These are phyloP conservation scores for Clavariopsis aquatica DNA, from an alignment of 495 filamentous ascomycete genomes.

Conservation along the genomic window DNA sequence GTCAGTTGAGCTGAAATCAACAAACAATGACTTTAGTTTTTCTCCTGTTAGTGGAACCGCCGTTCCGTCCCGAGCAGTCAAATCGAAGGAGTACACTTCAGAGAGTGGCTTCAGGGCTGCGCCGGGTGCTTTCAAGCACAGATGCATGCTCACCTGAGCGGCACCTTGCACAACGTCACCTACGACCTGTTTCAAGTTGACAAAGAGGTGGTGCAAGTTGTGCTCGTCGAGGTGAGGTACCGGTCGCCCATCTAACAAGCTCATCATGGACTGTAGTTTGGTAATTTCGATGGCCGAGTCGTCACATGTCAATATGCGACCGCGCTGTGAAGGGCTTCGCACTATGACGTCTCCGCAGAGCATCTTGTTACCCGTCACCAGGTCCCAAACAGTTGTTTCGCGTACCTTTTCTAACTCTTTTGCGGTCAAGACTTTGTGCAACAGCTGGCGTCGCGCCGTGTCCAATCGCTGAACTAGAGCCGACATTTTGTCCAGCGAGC, in stretches of 20 bases:
- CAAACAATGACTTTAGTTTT: constrained; percentile 82
- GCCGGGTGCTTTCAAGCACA: constrained; percentile 68
- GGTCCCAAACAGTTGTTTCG: constrained; percentile 89
- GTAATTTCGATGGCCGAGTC: constrained; percentile 93
- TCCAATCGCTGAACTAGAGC: constrained; percentile 77
- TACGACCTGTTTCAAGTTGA: constrained; percentile 78
- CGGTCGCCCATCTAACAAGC: constrained; percentile 79
- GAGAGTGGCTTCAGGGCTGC: constrained; percentile 67
- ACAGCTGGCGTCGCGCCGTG: constrained; percentile 78
- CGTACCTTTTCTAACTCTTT: constrained; percentile 75
- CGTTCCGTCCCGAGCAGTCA: constrained; percentile 64
- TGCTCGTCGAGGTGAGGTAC: constrained; percentile 64
- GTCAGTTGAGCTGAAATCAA: constrained; percentile 77
- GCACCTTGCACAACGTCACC: constrained; percentile 68
- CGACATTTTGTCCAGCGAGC: constrained; percentile 76
- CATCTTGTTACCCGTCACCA: constrained; percentile 90
- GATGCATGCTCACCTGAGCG: constrained; percentile 72
- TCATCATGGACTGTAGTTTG: constrained; percentile 92
- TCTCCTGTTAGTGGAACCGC: constrained; percentile 47
- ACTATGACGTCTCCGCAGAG: constrained; percentile 91
- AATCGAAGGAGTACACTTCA: constrained; percentile 78
- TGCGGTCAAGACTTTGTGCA: constrained; percentile 87
- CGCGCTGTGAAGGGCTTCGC: constrained; percentile 77
- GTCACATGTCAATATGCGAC: constrained; percentile 82
- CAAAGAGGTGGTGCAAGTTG: constrained; percentile 77